Base-by-base conservation (phyloP, 176 grass and related monocot genomes). In the Eleusine indica region DNA sequence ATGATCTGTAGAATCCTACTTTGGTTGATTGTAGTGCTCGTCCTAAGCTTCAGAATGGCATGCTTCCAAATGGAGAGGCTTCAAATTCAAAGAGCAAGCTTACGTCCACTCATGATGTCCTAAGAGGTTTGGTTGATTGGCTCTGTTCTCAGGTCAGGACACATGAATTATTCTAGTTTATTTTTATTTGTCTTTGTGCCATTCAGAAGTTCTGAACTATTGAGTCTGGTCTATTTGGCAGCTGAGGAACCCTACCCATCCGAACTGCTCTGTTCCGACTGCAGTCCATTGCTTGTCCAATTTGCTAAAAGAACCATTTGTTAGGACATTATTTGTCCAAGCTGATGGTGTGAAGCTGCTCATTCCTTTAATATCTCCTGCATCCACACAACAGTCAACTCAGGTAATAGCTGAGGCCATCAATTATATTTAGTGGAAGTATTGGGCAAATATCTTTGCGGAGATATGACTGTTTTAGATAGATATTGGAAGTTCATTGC, bases 321-420 rank as follows among this genome's bases (percentile, higher is more conserved):
- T 91, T 73, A 87, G 96, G 60, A 80, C 89, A 87, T 88, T 89
- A 77, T 99, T 99, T 99, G 93, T 99, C 54, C 87, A 96, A 84
- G 68, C 81, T n/a, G 93, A 99, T 72, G 93, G 96, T 61, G 84
- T 92, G 68, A 99, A 99, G 74, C 76, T 92, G 47, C 81, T 99
- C 58, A 92, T 99, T 94, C 93, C 93, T 84, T 88, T 94, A 70
- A 96, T 99, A 70, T 81, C 89, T 25, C 93, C 96, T 70, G 93
- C 93, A 53, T 96, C 96, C 51, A 99, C 88, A 25, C 96, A 99
- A 81, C 93, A 99, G 72, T 96, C 96, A 73, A 96, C 90, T 82
- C 96, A 99, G 93, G 96, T 99, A 42, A 84, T 53, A 84, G 35
- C 42, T 47, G 41, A 56, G 69, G 25, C 43, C 70, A 56, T 62